Evolutionary conservation across 2,329 filamentous ascomycete species (phyloP), one percentile per base, ranked within the genome.

Genomic region (Trichoderma sp.): DNA sequence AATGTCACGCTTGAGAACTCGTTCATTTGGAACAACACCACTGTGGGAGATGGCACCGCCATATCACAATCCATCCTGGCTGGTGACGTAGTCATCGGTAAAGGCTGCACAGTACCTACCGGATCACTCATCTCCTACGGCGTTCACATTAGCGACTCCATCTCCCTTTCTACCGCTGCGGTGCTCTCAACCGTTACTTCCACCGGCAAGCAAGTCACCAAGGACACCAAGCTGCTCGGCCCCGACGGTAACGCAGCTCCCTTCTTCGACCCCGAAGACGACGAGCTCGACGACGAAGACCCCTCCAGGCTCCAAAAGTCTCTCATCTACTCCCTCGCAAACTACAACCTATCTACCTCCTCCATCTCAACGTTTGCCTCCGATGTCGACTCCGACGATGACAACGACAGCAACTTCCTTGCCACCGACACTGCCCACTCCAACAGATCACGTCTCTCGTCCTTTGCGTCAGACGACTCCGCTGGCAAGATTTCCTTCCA

Each of bases 21-120:
- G 26, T 95, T 94, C 76, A 89, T 99, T 74, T 98, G 95, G 95
- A 93, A 98, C 76, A 88, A 94, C 76, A 90, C 90, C 0, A 88
- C 87, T 6, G 89, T 99, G 75, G 92, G 90, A 1, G 93, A 98
- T 77, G 91, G 90, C 23, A 86, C 91, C 17, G 87, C 87, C 28
- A 84, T 99, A 62, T 86, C 87, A 9, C 88, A 90, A 74, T 91
- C 94, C 2, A 89, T 99, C 55, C 84, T 99, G 68, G 96, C 93
- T 5, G 90, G 91, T 76, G 88, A 89, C 61, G 92, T 87, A 20
- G 84, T 87, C 1, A 83, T 99, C 70, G 94, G 94, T 26, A 91
- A 90, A 76, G 87, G 88, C 68, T 92, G 91, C 77, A 88, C 81
- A 7, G 83, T 98, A 72, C 87, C 90, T 39, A 82, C 88, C 9